A percentile compares a stretch with the other conserved stretches of the same genome.
Evolutionary conservation across 176 grass and related monocot genomes (phyloP).

Genomic region (Otatea glauca): DNA sequence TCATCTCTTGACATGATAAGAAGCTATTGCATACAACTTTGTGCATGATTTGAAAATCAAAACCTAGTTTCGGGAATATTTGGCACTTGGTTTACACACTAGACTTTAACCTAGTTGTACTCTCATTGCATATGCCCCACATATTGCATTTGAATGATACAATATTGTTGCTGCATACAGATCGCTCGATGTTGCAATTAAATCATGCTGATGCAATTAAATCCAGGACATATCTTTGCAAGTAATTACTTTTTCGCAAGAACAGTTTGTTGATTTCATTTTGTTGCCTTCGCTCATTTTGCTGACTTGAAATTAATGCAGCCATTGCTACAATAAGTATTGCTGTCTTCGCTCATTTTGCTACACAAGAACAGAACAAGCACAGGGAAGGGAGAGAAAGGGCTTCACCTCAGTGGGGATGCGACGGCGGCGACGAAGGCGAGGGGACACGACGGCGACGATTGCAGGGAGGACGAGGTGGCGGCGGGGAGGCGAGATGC

Average conservation of each 20-base stretch:
- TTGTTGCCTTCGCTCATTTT: constrained; percentile 39
- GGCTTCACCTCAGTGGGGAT: too few relatives aligned
- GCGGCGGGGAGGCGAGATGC: too few relatives aligned
- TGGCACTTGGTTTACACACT: constrained; percentile 26
- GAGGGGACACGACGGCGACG: too few relatives aligned
- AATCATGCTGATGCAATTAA: constrained; percentile 69
- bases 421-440: too few relatives aligned
- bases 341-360: too few relatives aligned
- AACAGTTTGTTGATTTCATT: constrained; percentile 33
- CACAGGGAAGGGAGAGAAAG: too few relatives aligned
- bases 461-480: too few relatives aligned
- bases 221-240: constrained; percentile 75
- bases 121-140: background rate
- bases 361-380: too few relatives aligned
- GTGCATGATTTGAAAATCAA: constrained; percentile 22
- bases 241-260: constrained; percentile 56
- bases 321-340: constrained; percentile 79
- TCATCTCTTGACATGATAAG: constrained; percentile 13
- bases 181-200: constrained; percentile 74
- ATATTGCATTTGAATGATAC: constrained; percentile 24
- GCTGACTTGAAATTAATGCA: constrained; percentile 64
- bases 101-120: background rate
- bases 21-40: background rate
- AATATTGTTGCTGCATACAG: constrained; percentile 54
- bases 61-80: background rate